These are phyloP conservation scores for Nicotiana attenuata DNA, from an alignment of 257 asterid genomes.

Conservation along the genomic window DNA sequence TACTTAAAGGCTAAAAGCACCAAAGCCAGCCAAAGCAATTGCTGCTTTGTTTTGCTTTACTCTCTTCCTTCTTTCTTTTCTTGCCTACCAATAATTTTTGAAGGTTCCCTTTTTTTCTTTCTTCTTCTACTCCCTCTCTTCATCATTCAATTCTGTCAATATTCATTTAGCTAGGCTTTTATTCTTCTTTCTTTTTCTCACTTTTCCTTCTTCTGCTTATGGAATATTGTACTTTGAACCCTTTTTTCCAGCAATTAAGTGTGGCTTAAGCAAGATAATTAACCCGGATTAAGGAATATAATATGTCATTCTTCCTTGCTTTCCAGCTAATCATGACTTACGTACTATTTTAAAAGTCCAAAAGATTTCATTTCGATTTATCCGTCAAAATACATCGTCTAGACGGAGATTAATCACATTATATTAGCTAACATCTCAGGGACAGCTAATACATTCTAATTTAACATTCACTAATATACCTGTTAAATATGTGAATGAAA, in stretches of 20 bases:
- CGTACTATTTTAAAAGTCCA: slow-evolving; percentile 24
- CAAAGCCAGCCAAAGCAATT: slow-evolving; percentile 5
- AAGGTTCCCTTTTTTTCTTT: background rate
- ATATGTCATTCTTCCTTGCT: background rate
- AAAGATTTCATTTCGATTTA: slow-evolving; percentile 7
- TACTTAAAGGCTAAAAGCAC: background rate
- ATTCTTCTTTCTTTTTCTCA: background rate
- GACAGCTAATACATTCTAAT: background rate
- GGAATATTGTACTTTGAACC: background rate
- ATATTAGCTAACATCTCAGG: background rate
- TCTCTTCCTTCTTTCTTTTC: slow-evolving; percentile 4
- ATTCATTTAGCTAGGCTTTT: background rate
- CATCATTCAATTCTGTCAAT: slow-evolving; percentile 5
- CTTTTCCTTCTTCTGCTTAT: background rate
- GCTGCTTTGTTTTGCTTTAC: background rate
- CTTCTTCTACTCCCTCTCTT: background rate
- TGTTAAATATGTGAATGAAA: background rate
- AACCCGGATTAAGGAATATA: background rate
- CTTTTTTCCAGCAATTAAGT: background rate
- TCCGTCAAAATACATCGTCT: background rate
- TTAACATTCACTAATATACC: background rate
- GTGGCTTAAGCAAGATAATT: background rate
- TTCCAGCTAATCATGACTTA: background rate
- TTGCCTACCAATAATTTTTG: slow-evolving; percentile 5
- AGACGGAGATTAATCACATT: background rate